Evolutionary conservation across 495 filamentous ascomycete genomes (phyloP), one percentile per base, ranked within the genome.

Genomic region (Zalerion maritima): DNA sequence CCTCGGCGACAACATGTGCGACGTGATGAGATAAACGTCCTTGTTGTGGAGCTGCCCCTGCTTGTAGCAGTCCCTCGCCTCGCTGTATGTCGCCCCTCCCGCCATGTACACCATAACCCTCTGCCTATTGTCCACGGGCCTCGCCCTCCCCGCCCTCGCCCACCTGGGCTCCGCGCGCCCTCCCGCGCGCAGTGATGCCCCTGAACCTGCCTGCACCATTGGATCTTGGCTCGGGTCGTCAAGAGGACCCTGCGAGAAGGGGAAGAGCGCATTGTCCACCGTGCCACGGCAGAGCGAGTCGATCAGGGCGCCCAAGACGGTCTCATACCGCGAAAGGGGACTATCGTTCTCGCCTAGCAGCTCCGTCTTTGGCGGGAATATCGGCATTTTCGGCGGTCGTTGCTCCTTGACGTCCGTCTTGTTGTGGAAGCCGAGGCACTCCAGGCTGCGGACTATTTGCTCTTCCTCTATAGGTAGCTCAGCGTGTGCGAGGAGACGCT

Each of bases 101-200:
- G 89, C 87, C 73, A 96, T 78, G 50, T 94, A 94, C 26, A 96
- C 77, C 35, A 97, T 79, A 25, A 96, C 71, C 23, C 89, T 76
- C 52, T 97, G 89, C 25, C 75, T 71, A 29, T 81, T 83, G 42
- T 94, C 86, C 12, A 77, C 69, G 6, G 71, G 69, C 10, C 76
- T 66, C n/a, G n/a, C n/a, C 15, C 74, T 63, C 30, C 81, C 71
- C 8, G 81, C 77, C 28, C 78, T 79, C 5, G 89, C 89, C 89
- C 89, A 97, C 6, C 85, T 89, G 5, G 89, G 89, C 41, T 92
- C 92, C 13, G 68, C 70, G n/a, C n/a, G n/a, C n/a, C n/a, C n/a
- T n/a, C n/a, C n/a, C 16, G 84, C 81, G 37, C 80, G 82, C 21
- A 97, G 60, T 3, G 87, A 94, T 17, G 77, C 73, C 39, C 78